Conservation (phyloP, 345 rosid genomes). For the Aethionema arabicum region DNA sequence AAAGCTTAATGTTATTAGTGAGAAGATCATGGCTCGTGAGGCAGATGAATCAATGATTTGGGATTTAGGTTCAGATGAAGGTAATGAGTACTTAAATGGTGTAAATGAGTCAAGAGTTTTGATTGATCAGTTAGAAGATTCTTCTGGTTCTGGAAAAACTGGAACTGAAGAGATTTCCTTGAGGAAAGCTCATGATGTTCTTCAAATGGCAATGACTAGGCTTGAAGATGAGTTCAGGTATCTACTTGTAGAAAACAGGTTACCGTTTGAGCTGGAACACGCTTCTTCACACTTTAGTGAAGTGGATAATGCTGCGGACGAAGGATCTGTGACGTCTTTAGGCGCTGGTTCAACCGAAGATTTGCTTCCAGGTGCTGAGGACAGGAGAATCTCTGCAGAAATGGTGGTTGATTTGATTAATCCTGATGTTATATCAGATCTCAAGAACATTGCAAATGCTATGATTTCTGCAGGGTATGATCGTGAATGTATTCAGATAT, state of each 20-base stretch:
- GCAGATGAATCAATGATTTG: slow-evolving; percentile 75
- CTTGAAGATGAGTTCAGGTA: slow-evolving; percentile 83
- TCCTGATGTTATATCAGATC: slow-evolving; percentile 63
- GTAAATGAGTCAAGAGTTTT: slow-evolving; percentile 54
- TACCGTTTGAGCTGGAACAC: slow-evolving; percentile 67
- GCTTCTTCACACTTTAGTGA: slow-evolving; percentile 68
- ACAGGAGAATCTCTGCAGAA: slow-evolving; percentile 57
- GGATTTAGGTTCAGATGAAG: slow-evolving; percentile 60
- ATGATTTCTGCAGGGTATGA: slow-evolving; percentile 68
- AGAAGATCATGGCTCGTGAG: slow-evolving; percentile 69
- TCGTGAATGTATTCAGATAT: slow-evolving; percentile 76
- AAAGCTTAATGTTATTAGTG: slow-evolving; percentile 51
- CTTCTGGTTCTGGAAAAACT: slow-evolving; percentile 28
- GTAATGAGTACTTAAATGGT: slow-evolving; percentile 50
- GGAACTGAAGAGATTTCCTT: slow-evolving; percentile 44
- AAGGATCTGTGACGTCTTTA: slow-evolving; percentile 50
- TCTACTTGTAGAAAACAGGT: slow-evolving; percentile 63
- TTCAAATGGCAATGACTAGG: slow-evolving; percentile 82
- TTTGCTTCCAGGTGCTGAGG: slow-evolving; percentile 48
- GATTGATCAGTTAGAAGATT: slow-evolving; percentile 55
- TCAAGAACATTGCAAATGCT: slow-evolving; percentile 61
- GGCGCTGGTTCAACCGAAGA: slow-evolving; percentile 70
- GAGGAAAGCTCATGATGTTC: slow-evolving; percentile 67
- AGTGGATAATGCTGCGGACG: slow-evolving; percentile 55
- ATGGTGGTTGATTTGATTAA: slow-evolving; percentile 60